phyloP scores from a whole-genome alignment of 345 rosid species.

The Garcia nutans region DNA sequence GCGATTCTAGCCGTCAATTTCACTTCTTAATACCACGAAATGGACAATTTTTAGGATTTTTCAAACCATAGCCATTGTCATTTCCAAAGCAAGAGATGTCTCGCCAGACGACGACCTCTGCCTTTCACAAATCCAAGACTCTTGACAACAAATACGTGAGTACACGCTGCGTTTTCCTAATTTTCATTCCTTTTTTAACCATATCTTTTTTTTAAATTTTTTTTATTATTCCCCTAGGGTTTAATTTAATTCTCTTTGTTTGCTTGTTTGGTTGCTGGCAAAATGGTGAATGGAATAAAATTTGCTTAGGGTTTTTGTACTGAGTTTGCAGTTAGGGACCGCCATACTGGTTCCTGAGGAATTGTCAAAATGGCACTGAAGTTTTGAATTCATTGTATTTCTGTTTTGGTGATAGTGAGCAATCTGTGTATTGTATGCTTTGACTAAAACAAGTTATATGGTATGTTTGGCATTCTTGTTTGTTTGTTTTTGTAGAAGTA shows the following conservation, averaged over 20 bases:
- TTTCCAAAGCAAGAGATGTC: constrained; percentile 10
- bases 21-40: not conserved
- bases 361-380: not conserved
- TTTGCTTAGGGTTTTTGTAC: not conserved
- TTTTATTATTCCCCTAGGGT: not conserved
- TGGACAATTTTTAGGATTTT: constrained; percentile 5
- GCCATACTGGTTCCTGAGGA: not conserved
- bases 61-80: not conserved
- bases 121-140: constrained; percentile 21
- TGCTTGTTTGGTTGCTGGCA: not conserved
- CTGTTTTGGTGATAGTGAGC: not conserved
- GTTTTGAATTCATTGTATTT: not conserved
- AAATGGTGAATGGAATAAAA: not conserved
- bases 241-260: not conserved
- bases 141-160: constrained; percentile 22
- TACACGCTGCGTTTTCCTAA: too few relatives aligned
- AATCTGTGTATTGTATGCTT: not conserved
- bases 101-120: constrained; percentile 15
- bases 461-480: not conserved
- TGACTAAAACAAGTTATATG: not conserved
- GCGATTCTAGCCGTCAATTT: not conserved
- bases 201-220: too few relatives aligned
- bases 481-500: too few relatives aligned
- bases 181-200: not conserved
- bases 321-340: not conserved